Base-by-base conservation (phyloP, 768 basidiomycete genomes). In the Lentinula sp. region DNA sequence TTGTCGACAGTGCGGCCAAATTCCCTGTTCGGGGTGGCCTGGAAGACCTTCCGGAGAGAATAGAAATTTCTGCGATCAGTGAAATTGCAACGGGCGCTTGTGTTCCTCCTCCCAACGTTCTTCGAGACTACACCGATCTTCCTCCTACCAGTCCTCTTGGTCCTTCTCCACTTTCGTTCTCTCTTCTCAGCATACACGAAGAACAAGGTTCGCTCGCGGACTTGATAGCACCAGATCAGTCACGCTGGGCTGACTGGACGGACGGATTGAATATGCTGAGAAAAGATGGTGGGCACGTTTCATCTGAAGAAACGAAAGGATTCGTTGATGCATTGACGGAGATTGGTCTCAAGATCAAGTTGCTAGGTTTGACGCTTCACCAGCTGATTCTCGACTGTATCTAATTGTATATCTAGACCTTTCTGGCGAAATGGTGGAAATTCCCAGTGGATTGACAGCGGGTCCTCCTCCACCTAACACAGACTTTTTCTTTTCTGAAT, bases 181-280 rank as follows among this genome's bases (percentile, higher is more conserved):
- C 89, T 8, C 74, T 95, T 54, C 71, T 92, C 56, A 87, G 82
- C 61, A 78, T 84, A 6, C 84, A 81, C 66, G 55, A 56, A 23
- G 55, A 56, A 28, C 88, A 89, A 65, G 18, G 39, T 11, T 86
- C 88, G 2, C 69, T 93, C 61, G 91, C 88, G 4, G 89, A 93
- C 69, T 83, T 87, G 61, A 86, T 92, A 65, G 89, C 91, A 3
- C 84, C 87, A 32, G 85, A 93, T 70, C 81, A 84, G 57, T 84
- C 86, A 16, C 78, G 88, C 16, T 95, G 91, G 88, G 89, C 91
- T 15, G 94, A 96, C 74, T 96, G 94, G 94, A 92, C 92, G 2
- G 94, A 96, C 70, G 94, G 93, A 4, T 69, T 96, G 71, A 92
- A 92, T 67, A 90, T 95, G 86, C 80, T 95, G 45, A 78, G 91